A percentile compares a stretch with the other conserved stretches of the same genome.
Evolutionary conservation across 257 asterid genomes (phyloP).

Genomic region (Solanum gandarillasii): DNA sequence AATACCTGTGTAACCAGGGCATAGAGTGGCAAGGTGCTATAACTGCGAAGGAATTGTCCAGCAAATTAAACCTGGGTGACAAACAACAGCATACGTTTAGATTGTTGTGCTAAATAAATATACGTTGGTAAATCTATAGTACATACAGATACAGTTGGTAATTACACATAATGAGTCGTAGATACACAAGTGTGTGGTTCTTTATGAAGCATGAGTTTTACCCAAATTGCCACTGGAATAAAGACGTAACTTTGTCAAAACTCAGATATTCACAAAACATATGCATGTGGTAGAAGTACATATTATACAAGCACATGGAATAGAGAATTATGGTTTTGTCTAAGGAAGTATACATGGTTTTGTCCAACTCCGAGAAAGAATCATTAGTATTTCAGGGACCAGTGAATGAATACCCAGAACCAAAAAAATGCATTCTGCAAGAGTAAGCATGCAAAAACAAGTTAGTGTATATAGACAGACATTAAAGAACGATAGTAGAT

Average conservation of each 20-base stretch:
- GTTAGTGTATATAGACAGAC: not conserved
- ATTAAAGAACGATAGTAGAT: not conserved
- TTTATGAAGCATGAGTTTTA: constrained; percentile 82
- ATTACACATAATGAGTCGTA: constrained; percentile 41
- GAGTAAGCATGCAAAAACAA: not conserved
- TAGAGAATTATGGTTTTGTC: not conserved
- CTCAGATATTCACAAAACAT: not conserved
- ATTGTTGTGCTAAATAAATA: not conserved
- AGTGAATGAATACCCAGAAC: constrained; percentile 82
- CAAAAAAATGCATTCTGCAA: constrained; percentile 70
- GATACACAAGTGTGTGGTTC: constrained; percentile 67
- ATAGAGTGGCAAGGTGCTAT: constrained; percentile 88
- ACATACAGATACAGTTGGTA: not conserved
- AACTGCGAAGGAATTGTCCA: constrained; percentile 82
- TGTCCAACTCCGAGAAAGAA: not conserved
- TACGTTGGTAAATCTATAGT: not conserved
- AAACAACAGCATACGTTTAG: not conserved
- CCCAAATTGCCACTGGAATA: constrained; percentile 94
- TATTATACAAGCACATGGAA: not conserved
- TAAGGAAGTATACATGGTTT: not conserved
- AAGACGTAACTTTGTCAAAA: constrained; percentile 8
- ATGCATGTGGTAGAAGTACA: not conserved
- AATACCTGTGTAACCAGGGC: constrained; percentile 84
- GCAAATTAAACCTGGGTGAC: constrained; percentile 39
- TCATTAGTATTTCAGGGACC: not conserved